Evolutionary conservation across 2,329 filamentous ascomycete genomes (phyloP).

Genomic region (Botrytis fabae): DNA sequence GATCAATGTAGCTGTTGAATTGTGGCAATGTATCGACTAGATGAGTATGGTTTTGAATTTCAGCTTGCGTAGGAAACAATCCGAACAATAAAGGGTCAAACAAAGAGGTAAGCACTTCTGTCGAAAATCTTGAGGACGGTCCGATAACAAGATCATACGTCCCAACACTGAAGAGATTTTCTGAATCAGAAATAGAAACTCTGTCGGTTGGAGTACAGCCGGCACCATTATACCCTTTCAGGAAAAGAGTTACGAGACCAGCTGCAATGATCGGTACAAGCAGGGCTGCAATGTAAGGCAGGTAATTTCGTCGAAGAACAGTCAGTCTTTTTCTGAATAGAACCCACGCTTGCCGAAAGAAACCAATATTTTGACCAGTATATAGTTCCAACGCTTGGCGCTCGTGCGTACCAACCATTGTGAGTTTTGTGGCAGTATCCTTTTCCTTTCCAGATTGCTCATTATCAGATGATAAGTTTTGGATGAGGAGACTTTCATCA

Average conservation of each 20-base stretch:
- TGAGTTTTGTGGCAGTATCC: constrained; percentile 29
- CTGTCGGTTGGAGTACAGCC: constrained; percentile 54
- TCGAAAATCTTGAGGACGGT: constrained; percentile 46
- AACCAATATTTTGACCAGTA: constrained; percentile 68
- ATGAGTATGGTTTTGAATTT: constrained; percentile 30
- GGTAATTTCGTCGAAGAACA: constrained; percentile 74
- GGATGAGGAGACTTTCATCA: constrained; percentile 25
- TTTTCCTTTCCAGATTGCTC: constrained; percentile 34
- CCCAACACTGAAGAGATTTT: constrained; percentile 31
- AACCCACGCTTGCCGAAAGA: constrained; percentile 68
- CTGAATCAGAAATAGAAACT: constrained; percentile 44
- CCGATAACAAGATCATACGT: constrained; percentile 44
- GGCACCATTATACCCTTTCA: constrained; percentile 56
- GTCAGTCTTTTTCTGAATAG: constrained; percentile 76
- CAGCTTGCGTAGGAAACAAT: constrained; percentile 27
- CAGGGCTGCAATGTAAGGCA: constrained; percentile 74
- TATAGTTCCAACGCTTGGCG: constrained; percentile 53
- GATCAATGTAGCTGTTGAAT: constrained; percentile 66
- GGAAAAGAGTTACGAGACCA: constrained; percentile 74
- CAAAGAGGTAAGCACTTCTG: constrained; percentile 29
- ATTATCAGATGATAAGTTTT: constrained; percentile 22
- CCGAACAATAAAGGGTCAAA: constrained; percentile 33
- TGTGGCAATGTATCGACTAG: constrained; percentile 62
- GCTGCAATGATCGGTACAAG: constrained; percentile 78
- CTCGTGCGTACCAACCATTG: constrained; percentile 19